phyloP scores from a whole-genome alignment of 2,329 filamentous ascomycete species.

The Ophiostoma perfectum region DNA sequence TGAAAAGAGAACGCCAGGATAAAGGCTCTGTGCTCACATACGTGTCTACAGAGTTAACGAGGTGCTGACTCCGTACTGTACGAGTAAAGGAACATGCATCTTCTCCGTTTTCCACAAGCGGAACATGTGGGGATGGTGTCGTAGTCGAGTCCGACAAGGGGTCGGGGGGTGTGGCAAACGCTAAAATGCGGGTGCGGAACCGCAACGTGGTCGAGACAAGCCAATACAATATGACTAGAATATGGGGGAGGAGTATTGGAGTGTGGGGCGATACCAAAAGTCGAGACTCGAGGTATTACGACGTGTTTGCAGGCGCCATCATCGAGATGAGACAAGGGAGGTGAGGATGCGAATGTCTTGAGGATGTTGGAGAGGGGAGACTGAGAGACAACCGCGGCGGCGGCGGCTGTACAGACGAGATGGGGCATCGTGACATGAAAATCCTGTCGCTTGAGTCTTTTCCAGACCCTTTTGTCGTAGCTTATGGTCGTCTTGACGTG shows the following conservation, averaged over 20 bases:
- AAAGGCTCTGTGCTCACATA: too few relatives aligned
- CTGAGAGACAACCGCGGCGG: too few relatives aligned
- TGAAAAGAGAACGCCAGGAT: too few relatives aligned
- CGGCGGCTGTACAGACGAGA: too few relatives aligned
- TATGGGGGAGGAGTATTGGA: background rate
- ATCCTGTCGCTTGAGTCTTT: too few relatives aligned
- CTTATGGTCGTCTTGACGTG: too few relatives aligned
- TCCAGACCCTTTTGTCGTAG: too few relatives aligned
- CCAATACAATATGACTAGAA: background rate
- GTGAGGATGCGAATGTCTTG: too few relatives aligned
- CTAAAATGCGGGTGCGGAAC: conserved; percentile 6
- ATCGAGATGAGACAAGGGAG: too few relatives aligned
- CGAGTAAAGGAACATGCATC: background rate
- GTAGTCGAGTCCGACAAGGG: background rate
- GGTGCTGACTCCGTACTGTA: background rate
- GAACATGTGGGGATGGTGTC: conserved; percentile 3
- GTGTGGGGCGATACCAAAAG: background rate
- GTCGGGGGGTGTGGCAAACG: background rate
- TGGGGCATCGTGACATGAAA: too few relatives aligned
- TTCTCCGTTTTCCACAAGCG: conserved; percentile 3
- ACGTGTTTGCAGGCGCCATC: too few relatives aligned
- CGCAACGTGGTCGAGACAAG: background rate
- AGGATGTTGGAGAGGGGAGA: too few relatives aligned
- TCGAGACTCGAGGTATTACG: background rate
- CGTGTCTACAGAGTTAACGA: background rate